phyloP scores from a whole-genome alignment of 176 grass and related monocot genomes.

The Triticum turgidum region DNA sequence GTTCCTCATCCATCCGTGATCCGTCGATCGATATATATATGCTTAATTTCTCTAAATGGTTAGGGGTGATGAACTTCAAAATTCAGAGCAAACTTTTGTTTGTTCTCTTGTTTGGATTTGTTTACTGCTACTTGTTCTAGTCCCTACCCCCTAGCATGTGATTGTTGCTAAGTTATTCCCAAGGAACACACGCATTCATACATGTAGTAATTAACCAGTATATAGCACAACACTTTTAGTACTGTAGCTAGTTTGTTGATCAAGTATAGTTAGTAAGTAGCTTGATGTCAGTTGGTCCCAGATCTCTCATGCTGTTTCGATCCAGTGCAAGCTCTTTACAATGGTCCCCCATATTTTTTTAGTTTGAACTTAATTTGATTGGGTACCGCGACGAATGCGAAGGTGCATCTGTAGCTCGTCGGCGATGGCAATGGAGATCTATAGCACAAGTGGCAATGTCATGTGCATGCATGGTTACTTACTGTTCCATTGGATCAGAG shows the following conservation, averaged over 20 bases:
- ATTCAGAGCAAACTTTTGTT: neutral
- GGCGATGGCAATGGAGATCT: too few species aligned
- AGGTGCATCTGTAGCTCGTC: too few species aligned
- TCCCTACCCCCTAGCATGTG: neutral
- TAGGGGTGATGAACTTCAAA: neutral
- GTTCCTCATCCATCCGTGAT: too few species aligned
- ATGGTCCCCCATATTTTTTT: too few species aligned
- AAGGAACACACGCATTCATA: neutral
- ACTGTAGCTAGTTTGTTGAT: neutral
- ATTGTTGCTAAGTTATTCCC: neutral
- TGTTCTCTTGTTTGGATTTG: neutral
- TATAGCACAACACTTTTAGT: neutral
- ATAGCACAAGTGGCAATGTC: too few species aligned
- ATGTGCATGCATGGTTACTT: conserved; percentile 21
- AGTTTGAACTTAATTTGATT: too few species aligned
- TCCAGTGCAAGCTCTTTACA: too few species aligned
- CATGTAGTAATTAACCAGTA: too few species aligned
- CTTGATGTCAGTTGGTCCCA: neutral
- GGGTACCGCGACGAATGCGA: too few species aligned
- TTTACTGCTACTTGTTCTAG: neutral
- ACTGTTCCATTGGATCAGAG: conserved; percentile 60
- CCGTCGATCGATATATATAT: neutral
- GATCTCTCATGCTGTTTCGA: neutral
- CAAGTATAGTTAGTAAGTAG: neutral
- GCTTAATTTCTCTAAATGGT: neutral